Base-by-base conservation (phyloP, 2,329 filamentous ascomycete genomes). In the Alternaria viburni region DNA sequence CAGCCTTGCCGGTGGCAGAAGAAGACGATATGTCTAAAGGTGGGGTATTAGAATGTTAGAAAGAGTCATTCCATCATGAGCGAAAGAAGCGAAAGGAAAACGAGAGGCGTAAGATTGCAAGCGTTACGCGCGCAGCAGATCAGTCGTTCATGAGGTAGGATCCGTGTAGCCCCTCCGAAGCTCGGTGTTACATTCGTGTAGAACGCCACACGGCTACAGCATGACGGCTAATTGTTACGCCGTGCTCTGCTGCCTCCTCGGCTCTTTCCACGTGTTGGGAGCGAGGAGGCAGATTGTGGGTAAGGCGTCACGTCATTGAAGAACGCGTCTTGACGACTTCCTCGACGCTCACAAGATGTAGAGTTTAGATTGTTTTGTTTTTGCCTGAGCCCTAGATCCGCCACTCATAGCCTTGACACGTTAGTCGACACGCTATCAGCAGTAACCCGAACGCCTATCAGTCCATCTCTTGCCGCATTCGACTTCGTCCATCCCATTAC, bases 161-260 rank as follows among this genome's bases (percentile, higher is more conserved):
- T 65, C 59, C 58, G 70, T 65, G 60, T 61, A 65, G 50, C 60
- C 62, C 59, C 57, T 54, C 69, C 63, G 66, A 58, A 63, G 26
- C 63, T 67, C 64, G 66, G 69, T 67, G 59, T 55, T 43, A 32
- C 30, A 59, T 57, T 47, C 54, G 26, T 30, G 45, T 43, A n/a
- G 10, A 55, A 46, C 50, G 64, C 64, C 54, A 58, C 61, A 61
- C 45, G 26, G 51, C 57, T 52, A 36, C 49, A 46, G 21, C 46
- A 50, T 43, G 51, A 28, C 61, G 58, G 63, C 23, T n/a, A 57
- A 65, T 57, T 49, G 54, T 59, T 58, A 25, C 28, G 65, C 65
- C 65, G 65, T 49, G 52, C 45, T 60, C 8, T 19, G 9, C 15
- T 19, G 17, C 23, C 43, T 23, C 26, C 7, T 32, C 50, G 59